A percentile compares a stretch with the other conserved stretches of the same genome.
Conservation (phyloP, 345 rosid genomes). For the Trapa incisa region DNA sequence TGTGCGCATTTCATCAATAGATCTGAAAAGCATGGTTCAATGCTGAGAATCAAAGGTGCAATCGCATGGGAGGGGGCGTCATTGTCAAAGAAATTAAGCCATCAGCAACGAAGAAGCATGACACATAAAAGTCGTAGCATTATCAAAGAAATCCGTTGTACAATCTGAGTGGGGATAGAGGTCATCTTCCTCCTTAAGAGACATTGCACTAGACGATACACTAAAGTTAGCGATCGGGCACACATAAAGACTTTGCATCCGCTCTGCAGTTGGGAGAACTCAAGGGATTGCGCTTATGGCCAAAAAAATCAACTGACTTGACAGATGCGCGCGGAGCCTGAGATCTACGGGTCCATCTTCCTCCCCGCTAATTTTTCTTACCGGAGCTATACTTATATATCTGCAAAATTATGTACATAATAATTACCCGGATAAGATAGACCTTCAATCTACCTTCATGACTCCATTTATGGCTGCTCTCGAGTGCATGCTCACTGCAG, state of each 20-base stretch:
- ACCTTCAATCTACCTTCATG: slow-evolving; percentile 20
- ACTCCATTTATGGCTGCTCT: slow-evolving; percentile 55
- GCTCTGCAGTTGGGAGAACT: slow-evolving; percentile 11
- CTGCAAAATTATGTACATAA: slow-evolving; percentile 24
- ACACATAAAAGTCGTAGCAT: too few relatives aligned
- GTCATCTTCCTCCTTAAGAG: slow-evolving; percentile 6
- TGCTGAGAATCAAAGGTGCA: too few relatives aligned
- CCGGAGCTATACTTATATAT: neutral
- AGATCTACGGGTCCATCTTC: slow-evolving; percentile 22
- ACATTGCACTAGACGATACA: slow-evolving; percentile 20
- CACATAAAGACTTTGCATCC: neutral
- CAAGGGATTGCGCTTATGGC: slow-evolving; percentile 17
- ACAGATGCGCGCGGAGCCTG: slow-evolving; percentile 14
- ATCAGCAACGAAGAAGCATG: too few relatives aligned
- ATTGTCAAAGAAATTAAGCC: too few relatives aligned
- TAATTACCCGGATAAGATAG: slow-evolving; percentile 3
- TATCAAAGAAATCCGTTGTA: too few relatives aligned
- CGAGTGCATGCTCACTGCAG: slow-evolving; percentile 44
- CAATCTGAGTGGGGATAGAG: too few relatives aligned
- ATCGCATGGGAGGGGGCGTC: too few relatives aligned
- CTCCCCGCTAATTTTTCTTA: slow-evolving; percentile 14
- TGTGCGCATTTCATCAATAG: too few relatives aligned
- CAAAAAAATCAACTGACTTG: neutral
- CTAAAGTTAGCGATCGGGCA: slow-evolving; percentile 13
- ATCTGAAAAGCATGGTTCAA: too few relatives aligned